These are phyloP conservation scores for Austroboletus eburneus DNA, from an alignment of 768 basidiomycete genomes.

Conservation along the genomic window DNA sequence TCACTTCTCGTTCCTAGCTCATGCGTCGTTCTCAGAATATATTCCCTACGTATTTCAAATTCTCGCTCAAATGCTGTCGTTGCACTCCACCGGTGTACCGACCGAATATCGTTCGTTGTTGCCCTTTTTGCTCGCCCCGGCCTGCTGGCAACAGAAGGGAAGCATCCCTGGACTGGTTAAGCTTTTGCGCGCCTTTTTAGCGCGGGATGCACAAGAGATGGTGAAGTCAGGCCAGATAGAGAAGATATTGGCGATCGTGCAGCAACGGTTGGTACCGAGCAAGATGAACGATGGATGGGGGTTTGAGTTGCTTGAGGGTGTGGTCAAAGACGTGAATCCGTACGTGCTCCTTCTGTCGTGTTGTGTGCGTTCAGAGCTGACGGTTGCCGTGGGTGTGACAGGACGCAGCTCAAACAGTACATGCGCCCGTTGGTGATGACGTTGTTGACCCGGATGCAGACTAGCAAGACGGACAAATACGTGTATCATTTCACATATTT, in stretches of 20 bases:
- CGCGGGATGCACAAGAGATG: constrained; percentile 66
- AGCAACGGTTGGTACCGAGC: constrained; percentile 84
- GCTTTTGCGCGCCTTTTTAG: constrained; percentile 78
- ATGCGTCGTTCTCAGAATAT: constrained; percentile 53
- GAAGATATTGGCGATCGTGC: constrained; percentile 79
- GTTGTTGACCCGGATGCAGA: constrained; percentile 80
- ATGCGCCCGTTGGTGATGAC: constrained; percentile 72
- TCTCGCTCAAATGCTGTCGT: constrained; percentile 90
- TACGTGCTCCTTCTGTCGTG: too few species aligned
- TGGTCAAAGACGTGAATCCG: constrained; percentile 71
- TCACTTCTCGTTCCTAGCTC: background rate
- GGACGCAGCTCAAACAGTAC: constrained; percentile 63
- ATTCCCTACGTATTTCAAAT: constrained; percentile 98
- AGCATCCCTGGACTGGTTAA: constrained; percentile 92
- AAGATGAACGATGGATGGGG: constrained; percentile 89
- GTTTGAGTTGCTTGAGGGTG: constrained; percentile 80
- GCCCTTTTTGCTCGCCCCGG: constrained; percentile 77
- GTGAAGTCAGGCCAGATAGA: constrained; percentile 66
- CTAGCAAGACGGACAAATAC: constrained; percentile 86
- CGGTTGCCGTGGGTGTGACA: too few species aligned
- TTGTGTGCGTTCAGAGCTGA: too few species aligned
- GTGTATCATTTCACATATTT: constrained; percentile 80
- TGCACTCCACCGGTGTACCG: constrained; percentile 66
- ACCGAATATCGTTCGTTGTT: constrained; percentile 74
- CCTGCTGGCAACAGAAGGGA: constrained; percentile 90